Conservation (phyloP, 495 filamentous ascomycete species). For the Hyaloscypha hepaticicola region DNA sequence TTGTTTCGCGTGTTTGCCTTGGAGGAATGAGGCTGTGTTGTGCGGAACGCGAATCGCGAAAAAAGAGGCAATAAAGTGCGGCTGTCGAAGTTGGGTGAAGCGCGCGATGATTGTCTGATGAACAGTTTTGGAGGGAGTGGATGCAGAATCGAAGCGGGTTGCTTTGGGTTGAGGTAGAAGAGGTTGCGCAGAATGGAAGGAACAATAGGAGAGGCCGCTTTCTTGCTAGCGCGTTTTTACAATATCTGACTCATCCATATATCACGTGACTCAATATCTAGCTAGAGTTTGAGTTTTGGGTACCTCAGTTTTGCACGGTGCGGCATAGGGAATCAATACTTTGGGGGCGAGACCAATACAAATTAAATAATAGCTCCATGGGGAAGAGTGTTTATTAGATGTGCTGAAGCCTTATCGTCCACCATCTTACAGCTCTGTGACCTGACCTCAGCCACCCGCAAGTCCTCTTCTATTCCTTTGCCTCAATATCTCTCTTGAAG, state of each 20-base stretch:
- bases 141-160: conserved; percentile 20
- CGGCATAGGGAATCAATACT: too few species aligned
- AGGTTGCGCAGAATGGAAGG: background rate
- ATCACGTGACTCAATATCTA: background rate
- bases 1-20: conserved; percentile 16
- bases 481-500: background rate
- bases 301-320: too few species aligned
- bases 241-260: background rate
- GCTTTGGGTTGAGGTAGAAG: background rate
- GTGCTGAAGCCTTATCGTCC: background rate
- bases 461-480: background rate
- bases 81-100: conserved; percentile 47
- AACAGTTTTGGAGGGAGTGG: conserved; percentile 18
- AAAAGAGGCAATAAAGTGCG: conserved; percentile 32
- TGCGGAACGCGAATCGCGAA: conserved; percentile 26
- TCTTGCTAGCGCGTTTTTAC: conserved; percentile 5
- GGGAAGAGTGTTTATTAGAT: background rate
- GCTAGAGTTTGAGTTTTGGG: too few species aligned
- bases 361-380: background rate
- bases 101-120: conserved; percentile 29
- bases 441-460: background rate
- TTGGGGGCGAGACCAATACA: too few species aligned
- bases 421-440: background rate
- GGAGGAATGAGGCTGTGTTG: conserved; percentile 25
- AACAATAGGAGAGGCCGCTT: conserved; percentile 4